Base-by-base conservation (phyloP, 805 yeast genomes). In the Barnettozyma californica region DNA sequence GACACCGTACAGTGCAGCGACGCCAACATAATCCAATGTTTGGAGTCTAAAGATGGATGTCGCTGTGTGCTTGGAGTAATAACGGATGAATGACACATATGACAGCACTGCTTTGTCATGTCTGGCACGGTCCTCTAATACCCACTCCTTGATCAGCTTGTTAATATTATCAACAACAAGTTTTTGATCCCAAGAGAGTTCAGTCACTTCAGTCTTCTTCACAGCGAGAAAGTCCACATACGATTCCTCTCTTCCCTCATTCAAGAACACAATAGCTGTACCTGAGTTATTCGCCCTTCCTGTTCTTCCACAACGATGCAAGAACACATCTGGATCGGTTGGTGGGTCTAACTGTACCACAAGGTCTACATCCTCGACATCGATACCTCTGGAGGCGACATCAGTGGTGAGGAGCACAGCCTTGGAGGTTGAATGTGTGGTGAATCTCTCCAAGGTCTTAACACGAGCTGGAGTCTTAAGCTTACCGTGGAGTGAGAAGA, bases 381-480 rank as follows among this genome's bases (percentile, higher is more conserved):
- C 99, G 20, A 94, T 78, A 39, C 99, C 99, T 62, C 99, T 76
- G 0, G 98, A 97, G 0, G 99, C 97, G n/a, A 94, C 97, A 72
- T 94, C 99, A 0, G 99, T 94, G 2, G 99, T 90, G 67, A 94
- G 70, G 21, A 94, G 67, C 0, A 92, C 78, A 9, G 83, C 72
- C 53, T 80, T 83, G 3, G 67, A 66, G 8, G 62, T 59, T 5
- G 59, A 51, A 21, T 49, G 40, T 5, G 31, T 35, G 19, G 57
- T 61, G 61, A 92, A 94, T 31, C 65, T 68, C 10, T 73, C 72
- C 40, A 92, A 68, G 0, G 96, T 87, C 61, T 80, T 86, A 45
- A 84, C 67, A 55, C 99, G 76, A 14, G 96, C 79, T 42, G 78
- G 80, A 0, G 95, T 83, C n/a, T 81, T 80, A 29, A 94, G 72